Conservation (phyloP, 2,329 filamentous ascomycete species). For the Ceratocystis albifundus region DNA sequence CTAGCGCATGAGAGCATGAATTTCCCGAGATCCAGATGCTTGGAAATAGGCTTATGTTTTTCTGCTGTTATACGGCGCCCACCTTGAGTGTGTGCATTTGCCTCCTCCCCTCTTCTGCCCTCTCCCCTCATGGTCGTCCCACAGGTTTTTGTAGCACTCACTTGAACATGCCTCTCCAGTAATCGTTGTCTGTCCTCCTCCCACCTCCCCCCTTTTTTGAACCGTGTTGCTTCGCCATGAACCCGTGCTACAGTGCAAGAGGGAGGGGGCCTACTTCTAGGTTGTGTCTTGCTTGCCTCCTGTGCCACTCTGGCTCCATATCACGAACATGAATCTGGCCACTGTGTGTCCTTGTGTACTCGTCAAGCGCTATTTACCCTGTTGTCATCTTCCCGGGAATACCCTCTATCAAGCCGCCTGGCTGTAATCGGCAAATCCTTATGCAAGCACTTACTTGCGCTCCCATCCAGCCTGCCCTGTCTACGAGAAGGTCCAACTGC, state of each 20-base stretch:
- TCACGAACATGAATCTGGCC: background rate
- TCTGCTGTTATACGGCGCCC: background rate
- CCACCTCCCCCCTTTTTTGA: background rate
- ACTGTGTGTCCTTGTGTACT: background rate
- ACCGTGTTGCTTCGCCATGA: background rate
- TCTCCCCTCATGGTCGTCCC: background rate
- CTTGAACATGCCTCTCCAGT: no score
- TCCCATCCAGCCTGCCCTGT: background rate
- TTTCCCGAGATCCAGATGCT: conserved; percentile 5
- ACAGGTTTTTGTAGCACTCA: background rate
- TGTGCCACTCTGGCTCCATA: background rate
- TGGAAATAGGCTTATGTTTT: conserved; percentile 3
- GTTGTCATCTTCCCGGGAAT: background rate
- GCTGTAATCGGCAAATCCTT: conserved; percentile 21
- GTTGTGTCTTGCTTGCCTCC: background rate
- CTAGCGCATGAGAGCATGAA: conserved; percentile 9
- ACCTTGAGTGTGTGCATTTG: background rate
- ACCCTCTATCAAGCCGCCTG: background rate
- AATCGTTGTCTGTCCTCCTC: background rate
- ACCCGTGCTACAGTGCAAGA: background rate
- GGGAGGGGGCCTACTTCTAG: background rate
- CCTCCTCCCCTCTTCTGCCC: background rate
- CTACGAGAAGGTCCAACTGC: background rate
- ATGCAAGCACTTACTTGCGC: conserved; percentile 20
- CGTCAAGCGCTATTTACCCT: background rate